A percentile compares a stretch with the other conserved stretches of the same genome.
Evolutionary conservation across 2,329 filamentous ascomycete species (phyloP).

Genomic region (Claviceps monticola): DNA sequence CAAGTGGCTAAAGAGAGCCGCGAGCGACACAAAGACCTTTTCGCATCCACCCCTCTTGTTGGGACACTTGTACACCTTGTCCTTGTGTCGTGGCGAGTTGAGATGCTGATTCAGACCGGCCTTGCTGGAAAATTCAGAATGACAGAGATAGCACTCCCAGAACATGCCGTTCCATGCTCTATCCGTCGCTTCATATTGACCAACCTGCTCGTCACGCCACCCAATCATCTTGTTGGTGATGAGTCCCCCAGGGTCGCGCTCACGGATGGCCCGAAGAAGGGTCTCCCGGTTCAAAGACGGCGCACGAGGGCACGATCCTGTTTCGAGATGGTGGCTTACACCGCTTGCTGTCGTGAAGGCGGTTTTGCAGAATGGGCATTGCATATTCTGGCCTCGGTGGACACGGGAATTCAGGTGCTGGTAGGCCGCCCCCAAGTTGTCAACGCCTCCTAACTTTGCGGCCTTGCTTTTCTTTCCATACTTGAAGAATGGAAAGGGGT

Average conservation of each 20-base stretch:
- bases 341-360: slow-evolving; percentile 36
- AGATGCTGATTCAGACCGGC: slow-evolving; percentile 34
- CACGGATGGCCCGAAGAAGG: slow-evolving; percentile 30
- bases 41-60: slow-evolving; percentile 15
- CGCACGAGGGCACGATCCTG: slow-evolving; percentile 33
- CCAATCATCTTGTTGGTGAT: slow-evolving; percentile 37
- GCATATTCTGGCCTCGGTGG: slow-evolving; percentile 30
- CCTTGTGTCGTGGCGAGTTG: slow-evolving; percentile 29
- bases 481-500: too few relatives aligned
- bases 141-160: slow-evolving; percentile 27
- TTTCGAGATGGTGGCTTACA: slow-evolving; percentile 40
- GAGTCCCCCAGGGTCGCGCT: slow-evolving; percentile 29
- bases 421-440: background rate
- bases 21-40: slow-evolving; percentile 25
- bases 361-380: slow-evolving; percentile 40
- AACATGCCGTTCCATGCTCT: slow-evolving; percentile 27
- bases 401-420: slow-evolving; percentile 41
- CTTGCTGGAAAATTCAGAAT: slow-evolving; percentile 22
- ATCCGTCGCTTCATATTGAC: slow-evolving; percentile 21
- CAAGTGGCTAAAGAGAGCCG: slow-evolving; percentile 26
- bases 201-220: slow-evolving; percentile 20
- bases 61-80: slow-evolving; percentile 26
- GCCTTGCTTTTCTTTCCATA: too few relatives aligned
- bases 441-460: too few relatives aligned
- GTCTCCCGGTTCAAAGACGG: slow-evolving; percentile 29